Percentiles rank a stretch among this genome's conserved stretches.
phyloP scores from a whole-genome alignment of 2,329 filamentous ascomycete genomes.

The Arthrobotrys conoides region DNA sequence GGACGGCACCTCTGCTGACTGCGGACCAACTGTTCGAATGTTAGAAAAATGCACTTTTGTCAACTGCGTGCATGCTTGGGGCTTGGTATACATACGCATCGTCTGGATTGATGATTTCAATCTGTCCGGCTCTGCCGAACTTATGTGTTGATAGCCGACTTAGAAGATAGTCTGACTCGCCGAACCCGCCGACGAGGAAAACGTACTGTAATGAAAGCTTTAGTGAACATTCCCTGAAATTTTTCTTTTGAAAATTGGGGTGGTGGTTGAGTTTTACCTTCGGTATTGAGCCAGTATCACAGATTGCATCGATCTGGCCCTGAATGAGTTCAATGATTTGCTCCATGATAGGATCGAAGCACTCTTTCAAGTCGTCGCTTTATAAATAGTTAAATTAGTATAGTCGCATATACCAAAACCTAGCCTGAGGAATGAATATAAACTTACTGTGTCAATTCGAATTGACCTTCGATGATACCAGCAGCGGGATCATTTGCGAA shows the following conservation, averaged over 20 bases:
- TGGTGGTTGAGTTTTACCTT: conserved; percentile 37
- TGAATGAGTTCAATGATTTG: conserved; percentile 79
- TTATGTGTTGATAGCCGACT: conserved; percentile 27
- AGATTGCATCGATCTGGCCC: conserved; percentile 77
- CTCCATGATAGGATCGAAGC: conserved; percentile 82
- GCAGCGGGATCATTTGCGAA: conserved; percentile 49
- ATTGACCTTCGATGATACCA: conserved; percentile 54
- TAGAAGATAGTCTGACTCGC: conserved; percentile 57
- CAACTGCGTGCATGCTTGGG: not conserved
- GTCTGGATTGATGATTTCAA: conserved; percentile 58
- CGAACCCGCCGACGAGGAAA: conserved; percentile 59
- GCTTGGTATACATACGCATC: conserved; percentile 48
- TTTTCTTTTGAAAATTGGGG: not conserved
- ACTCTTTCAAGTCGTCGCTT: conserved; percentile 77
- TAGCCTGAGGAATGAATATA: not conserved
- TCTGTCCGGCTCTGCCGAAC: conserved; percentile 33
- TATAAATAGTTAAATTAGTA: not conserved
- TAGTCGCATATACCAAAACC: not conserved
- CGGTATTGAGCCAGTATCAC: conserved; percentile 64
- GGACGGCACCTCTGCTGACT: conserved; percentile 55
- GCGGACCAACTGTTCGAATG: conserved; percentile 49
- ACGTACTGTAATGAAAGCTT: conserved; percentile 26
- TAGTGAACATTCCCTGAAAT: not conserved
- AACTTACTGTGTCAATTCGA: conserved; percentile 54
- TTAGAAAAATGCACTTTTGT: conserved; percentile 7